Conservation (phyloP, 2,329 filamentous ascomycete genomes). For the Amauroascus niger region DNA sequence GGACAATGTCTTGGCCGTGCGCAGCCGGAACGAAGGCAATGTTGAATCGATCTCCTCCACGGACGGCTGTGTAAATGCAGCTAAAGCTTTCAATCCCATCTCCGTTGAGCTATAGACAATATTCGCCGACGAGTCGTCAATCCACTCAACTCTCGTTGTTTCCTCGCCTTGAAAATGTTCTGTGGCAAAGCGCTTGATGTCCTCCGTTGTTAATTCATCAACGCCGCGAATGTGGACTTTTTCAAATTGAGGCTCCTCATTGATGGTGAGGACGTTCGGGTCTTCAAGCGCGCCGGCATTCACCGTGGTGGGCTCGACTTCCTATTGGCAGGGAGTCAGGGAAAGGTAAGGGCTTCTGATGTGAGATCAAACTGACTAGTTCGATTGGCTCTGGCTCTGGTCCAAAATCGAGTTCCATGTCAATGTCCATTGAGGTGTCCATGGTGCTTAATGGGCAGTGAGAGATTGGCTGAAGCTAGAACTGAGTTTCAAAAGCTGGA, state of each 20-base stretch:
- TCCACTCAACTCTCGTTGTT: constrained; percentile 71
- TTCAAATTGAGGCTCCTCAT: constrained; percentile 34
- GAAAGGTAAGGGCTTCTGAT: neutral
- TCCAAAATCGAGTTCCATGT: constrained; percentile 57
- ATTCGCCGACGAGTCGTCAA: constrained; percentile 86
- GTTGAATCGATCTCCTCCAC: constrained; percentile 24
- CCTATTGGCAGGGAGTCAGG: neutral
- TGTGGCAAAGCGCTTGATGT: constrained; percentile 65
- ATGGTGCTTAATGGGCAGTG: constrained; percentile 18
- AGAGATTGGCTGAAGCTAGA: constrained; percentile 13
- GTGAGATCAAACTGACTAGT: constrained; percentile 13
- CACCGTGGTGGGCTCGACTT: neutral
- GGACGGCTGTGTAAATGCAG: constrained; percentile 36
- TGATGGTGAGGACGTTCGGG: constrained; percentile 19
- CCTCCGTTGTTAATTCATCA: constrained; percentile 66
- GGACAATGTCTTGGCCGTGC: constrained; percentile 60
- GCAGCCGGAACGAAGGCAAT: constrained; percentile 51
- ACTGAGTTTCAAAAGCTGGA: constrained; percentile 15
- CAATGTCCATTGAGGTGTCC: constrained; percentile 53
- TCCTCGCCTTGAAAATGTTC: constrained; percentile 53
- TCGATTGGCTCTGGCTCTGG: constrained; percentile 32
- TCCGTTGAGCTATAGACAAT: constrained; percentile 58
- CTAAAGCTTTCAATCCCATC: constrained; percentile 46
- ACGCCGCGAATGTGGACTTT: constrained; percentile 81
- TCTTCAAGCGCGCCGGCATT: constrained; percentile 7